These are phyloP conservation scores for Beauveria rudraprayagi DNA, from an alignment of 2,329 filamentous ascomycete species.

Conservation along the genomic window DNA sequence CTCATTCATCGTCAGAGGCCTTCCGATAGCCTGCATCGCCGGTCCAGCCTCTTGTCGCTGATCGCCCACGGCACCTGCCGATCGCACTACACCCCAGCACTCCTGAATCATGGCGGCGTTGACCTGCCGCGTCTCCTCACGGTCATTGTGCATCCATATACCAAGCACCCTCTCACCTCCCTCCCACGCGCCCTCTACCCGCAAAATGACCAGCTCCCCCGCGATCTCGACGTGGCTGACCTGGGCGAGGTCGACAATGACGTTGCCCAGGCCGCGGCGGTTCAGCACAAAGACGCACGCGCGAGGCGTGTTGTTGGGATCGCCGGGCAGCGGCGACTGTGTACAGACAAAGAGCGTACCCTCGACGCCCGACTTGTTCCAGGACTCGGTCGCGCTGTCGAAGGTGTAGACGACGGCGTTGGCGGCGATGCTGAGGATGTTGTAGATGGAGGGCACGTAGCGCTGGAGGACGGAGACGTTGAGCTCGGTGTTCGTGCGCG, in stretches of 20 bases:
- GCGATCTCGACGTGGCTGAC: conserved; percentile 57
- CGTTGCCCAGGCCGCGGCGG: conserved; percentile 61
- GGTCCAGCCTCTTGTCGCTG: conserved; percentile 29
- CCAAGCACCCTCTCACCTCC: conserved; percentile 37
- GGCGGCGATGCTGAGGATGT: conserved; percentile 71
- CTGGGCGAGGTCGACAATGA: conserved; percentile 55
- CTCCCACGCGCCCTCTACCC: conserved; percentile 29
- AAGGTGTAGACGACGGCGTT: conserved; percentile 85
- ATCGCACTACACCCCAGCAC: conserved; percentile 32
- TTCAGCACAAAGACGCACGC: conserved; percentile 66
- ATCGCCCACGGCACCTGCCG: conserved; percentile 19
- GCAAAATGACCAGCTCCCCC: conserved; percentile 44
- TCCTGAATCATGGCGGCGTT: conserved; percentile 35
- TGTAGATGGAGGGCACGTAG: conserved; percentile 65
- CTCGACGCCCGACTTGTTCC: conserved; percentile 82
- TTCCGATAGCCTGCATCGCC: conserved; percentile 36
- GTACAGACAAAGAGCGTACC: conserved; percentile 85
- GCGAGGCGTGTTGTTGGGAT: conserved; percentile 26
- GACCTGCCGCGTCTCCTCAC: conserved; percentile 33
- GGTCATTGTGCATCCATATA: conserved; percentile 47
- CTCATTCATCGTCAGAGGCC: conserved; percentile 36
- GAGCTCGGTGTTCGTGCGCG: conserved; percentile 73
- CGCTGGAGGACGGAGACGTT: conserved; percentile 79
- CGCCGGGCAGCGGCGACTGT: conserved; percentile 36
- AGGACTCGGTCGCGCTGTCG: conserved; percentile 52